Evolutionary conservation across 371 early-diverging fungal genomes (phyloP), one percentile per base, ranked within the genome.

Genomic region (Blakeslea trispora): DNA sequence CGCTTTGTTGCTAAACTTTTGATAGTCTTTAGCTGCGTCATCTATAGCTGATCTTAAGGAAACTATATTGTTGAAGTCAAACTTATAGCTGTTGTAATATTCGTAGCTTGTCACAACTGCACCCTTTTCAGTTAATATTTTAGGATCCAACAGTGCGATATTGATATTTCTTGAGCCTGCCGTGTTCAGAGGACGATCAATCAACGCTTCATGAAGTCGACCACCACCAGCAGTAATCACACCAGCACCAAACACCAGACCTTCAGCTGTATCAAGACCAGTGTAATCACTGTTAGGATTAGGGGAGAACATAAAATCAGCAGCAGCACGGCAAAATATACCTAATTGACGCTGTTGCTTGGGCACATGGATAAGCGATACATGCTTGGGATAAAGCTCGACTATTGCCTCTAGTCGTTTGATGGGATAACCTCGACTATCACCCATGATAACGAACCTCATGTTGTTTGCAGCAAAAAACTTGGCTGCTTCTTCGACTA

Each of bases 241-340:
- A 15, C 81, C 69, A 1, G 83, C 65, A 32, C 87, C 87, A 67
- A 84, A 87, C 19, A 85, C 50, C 43, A 87, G 62, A 3, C 84
- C 87, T 49, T 85, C 83, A 0, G 75, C 82, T 11, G 83, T 79
- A 6, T 79, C 75, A 2, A 81, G 55, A 0, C 82, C 83, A 59
- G 78, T 74, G 17, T 43, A 40, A 42, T 75, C 78, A 47, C 78
- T 78, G 0, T 79, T 75, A 34, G 74, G 45, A 11, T 79, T 77
- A 1, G 87, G 85, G 3, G 82, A 79, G 55, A 84, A 69, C 0
- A 77, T 61, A 53, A 84, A 79, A 66, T 87, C 87, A n/a, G 87
- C 83, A 7, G 87, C 85, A 3, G 80, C 77, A 35, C 85, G 75
- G 59, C 67, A 79, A 48, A 78, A 79, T 5, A 80, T 57, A 15